Evolutionary conservation across 768 basidiomycete genomes (phyloP).

Genomic region (Amanita thiersii): DNA sequence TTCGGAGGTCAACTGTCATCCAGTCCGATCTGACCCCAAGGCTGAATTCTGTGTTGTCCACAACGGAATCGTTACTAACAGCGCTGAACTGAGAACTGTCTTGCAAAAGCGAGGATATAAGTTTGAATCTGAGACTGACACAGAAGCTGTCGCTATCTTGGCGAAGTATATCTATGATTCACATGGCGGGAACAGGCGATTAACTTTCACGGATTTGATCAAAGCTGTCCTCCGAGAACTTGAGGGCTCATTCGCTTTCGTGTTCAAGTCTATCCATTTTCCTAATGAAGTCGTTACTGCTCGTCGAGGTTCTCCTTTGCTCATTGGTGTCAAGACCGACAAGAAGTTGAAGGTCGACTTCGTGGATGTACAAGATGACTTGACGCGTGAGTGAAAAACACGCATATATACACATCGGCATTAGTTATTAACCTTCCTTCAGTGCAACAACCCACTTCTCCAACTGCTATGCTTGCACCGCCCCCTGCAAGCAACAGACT

Average conservation of each 20-base stretch:
- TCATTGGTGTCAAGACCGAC: slow-evolving; percentile 99
- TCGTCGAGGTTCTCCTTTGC: slow-evolving; percentile 91
- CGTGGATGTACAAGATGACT: slow-evolving; percentile 81
- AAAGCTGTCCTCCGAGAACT: slow-evolving; percentile 96
- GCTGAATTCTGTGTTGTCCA: slow-evolving; percentile 92
- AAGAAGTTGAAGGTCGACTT: slow-evolving; percentile 99
- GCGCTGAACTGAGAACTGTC: slow-evolving; percentile 78
- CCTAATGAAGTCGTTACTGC: slow-evolving; percentile 95
- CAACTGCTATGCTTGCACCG: slow-evolving; percentile 59
- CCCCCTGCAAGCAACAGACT: slow-evolving; percentile 65
- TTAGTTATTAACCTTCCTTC: not conserved
- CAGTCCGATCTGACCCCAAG: slow-evolving; percentile 73
- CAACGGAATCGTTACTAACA: slow-evolving; percentile 99
- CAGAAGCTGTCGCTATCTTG: slow-evolving; percentile 94
- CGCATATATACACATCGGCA: slow-evolving; percentile 10
- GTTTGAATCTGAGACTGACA: slow-evolving; percentile 95
- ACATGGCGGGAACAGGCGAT: slow-evolving; percentile 66
- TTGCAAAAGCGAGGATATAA: slow-evolving; percentile 93
- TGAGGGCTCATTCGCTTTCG: slow-evolving; percentile 98
- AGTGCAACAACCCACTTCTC: slow-evolving; percentile 44
- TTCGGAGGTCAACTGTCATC: slow-evolving; percentile 87
- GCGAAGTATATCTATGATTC: slow-evolving; percentile 96
- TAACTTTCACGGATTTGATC: slow-evolving; percentile 85
- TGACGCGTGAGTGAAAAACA: slow-evolving; percentile 2
- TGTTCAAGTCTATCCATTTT: slow-evolving; percentile 95